Percentiles rank a stretch among this genome's conserved stretches.
phyloP scores from a whole-genome alignment of 768 basidiomycete species.

The Suillus subluteus region DNA sequence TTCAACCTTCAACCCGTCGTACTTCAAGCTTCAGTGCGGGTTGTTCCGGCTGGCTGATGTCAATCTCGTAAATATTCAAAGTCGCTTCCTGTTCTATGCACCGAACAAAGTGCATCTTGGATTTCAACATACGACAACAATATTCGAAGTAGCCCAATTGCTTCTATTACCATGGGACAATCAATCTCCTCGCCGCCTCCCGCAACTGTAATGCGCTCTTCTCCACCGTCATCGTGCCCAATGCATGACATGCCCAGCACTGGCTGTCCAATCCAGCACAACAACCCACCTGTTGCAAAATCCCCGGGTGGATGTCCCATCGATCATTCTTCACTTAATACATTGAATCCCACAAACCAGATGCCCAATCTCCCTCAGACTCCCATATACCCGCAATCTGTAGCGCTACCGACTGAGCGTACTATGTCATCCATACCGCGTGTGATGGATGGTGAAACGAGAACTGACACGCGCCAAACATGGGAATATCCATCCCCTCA shows the following conservation, averaged over 20 bases:
- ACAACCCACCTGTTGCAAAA: constrained; percentile 23
- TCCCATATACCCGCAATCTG: constrained; percentile 54
- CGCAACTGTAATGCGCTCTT: constrained; percentile 13
- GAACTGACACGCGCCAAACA: constrained; percentile 29
- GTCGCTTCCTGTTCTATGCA: neutral
- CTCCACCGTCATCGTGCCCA: constrained; percentile 18
- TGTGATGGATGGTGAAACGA: constrained; percentile 34
- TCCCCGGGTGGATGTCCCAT: constrained; percentile 61
- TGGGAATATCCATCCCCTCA: constrained; percentile 99
- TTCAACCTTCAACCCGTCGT: too few relatives aligned
- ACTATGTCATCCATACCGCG: constrained; percentile 88
- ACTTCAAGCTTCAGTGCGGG: neutral
- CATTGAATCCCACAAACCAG: constrained; percentile 76
- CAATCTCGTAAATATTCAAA: too few relatives aligned
- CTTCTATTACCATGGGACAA: constrained; percentile 17
- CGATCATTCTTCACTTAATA: constrained; percentile 46
- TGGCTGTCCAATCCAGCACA: constrained; percentile 50
- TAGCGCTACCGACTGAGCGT: constrained; percentile 72
- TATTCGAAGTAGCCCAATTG: neutral
- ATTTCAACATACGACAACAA: neutral
- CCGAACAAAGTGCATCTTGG: neutral
- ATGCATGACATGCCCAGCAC: constrained; percentile 19
- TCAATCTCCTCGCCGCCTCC: constrained; percentile 19
- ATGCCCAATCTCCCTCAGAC: constrained; percentile 85
- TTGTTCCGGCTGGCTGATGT: neutral